phyloP scores from a whole-genome alignment of 192 early-diverging fungal species.

The Lobosporangium transversale region DNA sequence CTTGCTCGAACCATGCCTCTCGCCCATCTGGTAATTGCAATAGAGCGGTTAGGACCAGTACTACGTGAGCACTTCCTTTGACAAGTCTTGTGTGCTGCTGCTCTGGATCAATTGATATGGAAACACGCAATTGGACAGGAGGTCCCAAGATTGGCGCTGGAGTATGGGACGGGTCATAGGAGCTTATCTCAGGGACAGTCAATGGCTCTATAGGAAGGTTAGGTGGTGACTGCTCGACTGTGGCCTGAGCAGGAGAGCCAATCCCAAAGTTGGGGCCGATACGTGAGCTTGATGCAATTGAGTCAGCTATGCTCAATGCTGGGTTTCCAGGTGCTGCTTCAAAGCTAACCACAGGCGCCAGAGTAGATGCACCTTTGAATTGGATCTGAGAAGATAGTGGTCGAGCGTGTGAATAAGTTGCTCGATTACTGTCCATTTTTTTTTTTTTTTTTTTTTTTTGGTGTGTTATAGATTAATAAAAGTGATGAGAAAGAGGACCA shows the following conservation, averaged over 20 bases:
- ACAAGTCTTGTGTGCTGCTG: constrained; percentile 25
- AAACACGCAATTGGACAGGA: constrained; percentile 29
- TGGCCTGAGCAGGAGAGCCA: constrained; percentile 9
- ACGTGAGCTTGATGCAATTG: no score
- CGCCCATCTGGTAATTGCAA: constrained; percentile 13
- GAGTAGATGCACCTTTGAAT: constrained; percentile 17
- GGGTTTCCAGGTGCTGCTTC: constrained; percentile 4
- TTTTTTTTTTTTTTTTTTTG: no score
- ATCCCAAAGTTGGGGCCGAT: no score
- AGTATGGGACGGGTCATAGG: background rate
- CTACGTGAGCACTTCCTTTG: constrained; percentile 17
- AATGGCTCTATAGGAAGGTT: background rate
- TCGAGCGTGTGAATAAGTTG: background rate
- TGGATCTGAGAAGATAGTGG: constrained; percentile 2
- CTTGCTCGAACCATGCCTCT: constrained; percentile 36
- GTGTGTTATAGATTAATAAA: background rate
- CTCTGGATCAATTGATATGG: constrained; percentile 38
- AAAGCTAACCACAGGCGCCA: constrained; percentile 26
- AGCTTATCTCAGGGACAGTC: background rate
- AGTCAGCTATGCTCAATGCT: no score
- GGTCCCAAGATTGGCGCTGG: background rate
- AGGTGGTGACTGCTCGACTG: constrained; percentile 1
- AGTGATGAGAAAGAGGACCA: background rate
- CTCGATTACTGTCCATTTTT: constrained; percentile 14
- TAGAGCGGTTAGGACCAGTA: constrained; percentile 41